A percentile compares a stretch with the other conserved stretches of the same genome.
Evolutionary conservation across 805 yeast genomes (phyloP).

Genomic region (Candida rishiriensis): DNA sequence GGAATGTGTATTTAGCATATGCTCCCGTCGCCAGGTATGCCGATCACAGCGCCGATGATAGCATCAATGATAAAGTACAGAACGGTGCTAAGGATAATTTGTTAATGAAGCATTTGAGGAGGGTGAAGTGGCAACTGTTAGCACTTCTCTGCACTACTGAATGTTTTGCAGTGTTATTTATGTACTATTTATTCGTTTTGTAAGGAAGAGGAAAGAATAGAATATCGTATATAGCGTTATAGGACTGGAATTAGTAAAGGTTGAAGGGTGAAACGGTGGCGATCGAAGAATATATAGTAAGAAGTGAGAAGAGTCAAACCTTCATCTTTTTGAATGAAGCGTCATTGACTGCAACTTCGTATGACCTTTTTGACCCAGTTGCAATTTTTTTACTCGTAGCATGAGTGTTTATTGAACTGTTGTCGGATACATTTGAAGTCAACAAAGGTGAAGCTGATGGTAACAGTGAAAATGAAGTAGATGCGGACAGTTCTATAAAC

Average conservation of each 20-base stretch:
- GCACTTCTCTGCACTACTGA: constrained; percentile 7
- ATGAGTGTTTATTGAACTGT: constrained; percentile 2
- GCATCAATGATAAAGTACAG: too few species aligned
- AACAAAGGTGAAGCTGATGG: too few species aligned
- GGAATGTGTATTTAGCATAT: constrained; percentile 8
- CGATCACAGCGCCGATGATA: constrained; percentile 2
- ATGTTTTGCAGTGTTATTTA: constrained; percentile 4
- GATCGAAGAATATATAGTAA: not conserved
- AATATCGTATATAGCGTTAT: too few species aligned
- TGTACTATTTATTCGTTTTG: constrained; percentile 5
- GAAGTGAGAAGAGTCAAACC: not conserved
- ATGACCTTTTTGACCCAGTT: too few species aligned
- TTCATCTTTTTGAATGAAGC: not conserved
- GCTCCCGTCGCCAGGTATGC: constrained; percentile 1
- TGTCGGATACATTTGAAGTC: too few species aligned
- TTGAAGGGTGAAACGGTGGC: not conserved
- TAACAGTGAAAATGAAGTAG: too few species aligned
- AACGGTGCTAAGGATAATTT: not conserved
- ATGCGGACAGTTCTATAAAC: constrained; percentile 5
- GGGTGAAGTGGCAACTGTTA: constrained; percentile 2
- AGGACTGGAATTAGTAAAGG: not conserved
- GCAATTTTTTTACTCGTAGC: constrained; percentile 9
- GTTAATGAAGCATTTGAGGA: not conserved
- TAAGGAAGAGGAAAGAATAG: not conserved
- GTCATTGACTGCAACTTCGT: not conserved